phyloP scores from a whole-genome alignment of 805 yeast species.

The Zygosaccharomyces pseudorouxii region DNA sequence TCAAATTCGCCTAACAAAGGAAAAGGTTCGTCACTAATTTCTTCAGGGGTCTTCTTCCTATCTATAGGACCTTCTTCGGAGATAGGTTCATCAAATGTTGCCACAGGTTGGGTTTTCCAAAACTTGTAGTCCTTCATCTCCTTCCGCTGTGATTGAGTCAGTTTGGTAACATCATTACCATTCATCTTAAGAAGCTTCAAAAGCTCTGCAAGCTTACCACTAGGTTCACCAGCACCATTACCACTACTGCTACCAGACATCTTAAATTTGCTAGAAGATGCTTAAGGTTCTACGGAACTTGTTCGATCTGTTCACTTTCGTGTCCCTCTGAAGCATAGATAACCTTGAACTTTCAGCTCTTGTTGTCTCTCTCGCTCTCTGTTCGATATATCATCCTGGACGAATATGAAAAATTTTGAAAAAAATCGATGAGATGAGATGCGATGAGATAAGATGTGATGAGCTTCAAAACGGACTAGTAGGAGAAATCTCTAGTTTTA shows the following conservation, averaged over 20 bases:
- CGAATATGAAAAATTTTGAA: slow-evolving; percentile 14
- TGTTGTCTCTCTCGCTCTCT: not conserved
- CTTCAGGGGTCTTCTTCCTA: slow-evolving; percentile 56
- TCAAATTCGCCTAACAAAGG: slow-evolving; percentile 77
- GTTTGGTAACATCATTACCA: slow-evolving; percentile 41
- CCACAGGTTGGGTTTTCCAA: slow-evolving; percentile 98
- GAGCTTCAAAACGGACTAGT: not conserved
- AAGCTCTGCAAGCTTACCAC: slow-evolving; percentile 45
- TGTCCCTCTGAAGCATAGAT: not conserved
- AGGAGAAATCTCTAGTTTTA: no score
- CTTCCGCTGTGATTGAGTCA: slow-evolving; percentile 55
- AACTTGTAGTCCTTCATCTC: slow-evolving; percentile 88
- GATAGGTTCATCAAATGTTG: slow-evolving; percentile 63
- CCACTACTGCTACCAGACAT: slow-evolving; percentile 3
- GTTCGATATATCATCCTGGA: not conserved
- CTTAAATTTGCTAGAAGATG: not conserved
- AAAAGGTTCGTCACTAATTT: slow-evolving; percentile 65
- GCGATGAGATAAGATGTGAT: slow-evolving; percentile 13
- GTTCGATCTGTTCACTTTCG: not conserved
- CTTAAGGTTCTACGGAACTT: not conserved
- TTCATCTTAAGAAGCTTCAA: slow-evolving; percentile 37
- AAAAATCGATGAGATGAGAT: slow-evolving; percentile 21
- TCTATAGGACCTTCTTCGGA: slow-evolving; percentile 81
- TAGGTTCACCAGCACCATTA: slow-evolving; percentile 12
- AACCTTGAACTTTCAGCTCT: not conserved